Evolutionary conservation across 352 stramenopile genomes (phyloP).

Genomic region (Globisporangium okanoganense): DNA sequence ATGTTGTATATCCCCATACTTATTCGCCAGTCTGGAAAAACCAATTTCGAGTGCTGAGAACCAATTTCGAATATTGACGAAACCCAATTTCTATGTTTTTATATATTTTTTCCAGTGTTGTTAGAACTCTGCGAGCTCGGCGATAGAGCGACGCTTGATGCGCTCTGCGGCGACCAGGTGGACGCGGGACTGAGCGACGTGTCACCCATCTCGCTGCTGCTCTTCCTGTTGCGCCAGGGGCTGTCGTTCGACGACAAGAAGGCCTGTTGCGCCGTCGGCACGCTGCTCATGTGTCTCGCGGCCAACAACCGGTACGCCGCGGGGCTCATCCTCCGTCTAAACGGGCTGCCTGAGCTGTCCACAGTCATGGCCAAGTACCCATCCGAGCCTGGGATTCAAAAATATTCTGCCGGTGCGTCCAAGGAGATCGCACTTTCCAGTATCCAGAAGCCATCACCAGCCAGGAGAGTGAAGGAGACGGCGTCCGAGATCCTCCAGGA

Average conservation of each 20-base stretch:
- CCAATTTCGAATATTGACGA: not conserved
- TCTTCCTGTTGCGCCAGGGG: constrained; percentile 69
- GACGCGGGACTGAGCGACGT: constrained; percentile 29
- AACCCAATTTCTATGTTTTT: not conserved
- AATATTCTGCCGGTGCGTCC: constrained; percentile 53
- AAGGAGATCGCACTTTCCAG: constrained; percentile 57
- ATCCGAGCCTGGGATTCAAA: constrained; percentile 62
- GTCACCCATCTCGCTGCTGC: constrained; percentile 57
- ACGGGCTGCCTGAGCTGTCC: constrained; percentile 65
- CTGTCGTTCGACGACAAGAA: constrained; percentile 81
- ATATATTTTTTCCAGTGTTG: constrained; percentile 31
- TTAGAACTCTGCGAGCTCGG: constrained; percentile 69
- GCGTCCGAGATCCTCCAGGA: constrained; percentile 42
- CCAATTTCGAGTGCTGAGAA: not conserved
- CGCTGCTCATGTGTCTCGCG: constrained; percentile 68
- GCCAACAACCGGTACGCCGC: constrained; percentile 51
- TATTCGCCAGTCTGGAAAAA: not conserved
- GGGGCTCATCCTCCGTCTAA: constrained; percentile 45
- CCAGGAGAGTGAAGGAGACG: constrained; percentile 34
- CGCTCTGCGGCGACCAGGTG: constrained; percentile 38
- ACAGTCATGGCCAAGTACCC: constrained; percentile 72
- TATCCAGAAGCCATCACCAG: constrained; percentile 27
- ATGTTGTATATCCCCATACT: not conserved
- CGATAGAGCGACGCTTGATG: constrained; percentile 46
- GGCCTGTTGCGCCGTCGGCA: constrained; percentile 66